Base-by-base conservation (phyloP, 2,329 filamentous ascomycete species). In the Xylariales sp. region DNA sequence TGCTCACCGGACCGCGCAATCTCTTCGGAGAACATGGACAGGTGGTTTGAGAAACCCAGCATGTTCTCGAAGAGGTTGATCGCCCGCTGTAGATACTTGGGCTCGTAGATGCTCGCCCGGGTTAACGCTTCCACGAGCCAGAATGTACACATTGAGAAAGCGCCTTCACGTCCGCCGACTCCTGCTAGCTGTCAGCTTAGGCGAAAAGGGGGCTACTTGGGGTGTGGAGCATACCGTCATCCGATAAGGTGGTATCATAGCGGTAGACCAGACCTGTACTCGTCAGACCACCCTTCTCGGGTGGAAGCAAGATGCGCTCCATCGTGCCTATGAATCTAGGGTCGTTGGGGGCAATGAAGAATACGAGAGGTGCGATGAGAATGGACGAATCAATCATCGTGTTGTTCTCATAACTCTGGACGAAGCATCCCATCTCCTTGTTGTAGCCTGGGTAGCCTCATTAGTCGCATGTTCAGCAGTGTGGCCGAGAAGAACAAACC, bases 71-170 rank as follows among this genome's bases (percentile, higher is more conserved):
- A 89, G 31, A 88, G 69, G 50, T 76, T 83, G 50, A 86, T 71
- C 5, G 85, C 78, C 9, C 72, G 68, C 10, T 68, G 59, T 15
- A 82, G 65, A 50, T 86, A 85, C 48, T 76, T 80, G n/a, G 69
- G 67, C 49, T 86, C 79, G 58, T 84, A 83, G 35, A 71, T 65
- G 50, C 74, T 66, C 49, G 84, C 84, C 22, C 85, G 73, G 21
- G 84, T 86, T 63, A 89, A 73, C 18, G 85, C 84, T 62, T 89
- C 86, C 10, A 89, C 83, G 1, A 88, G 76, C 86, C 86, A 89
- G 59, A 89, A 89, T 1, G 84, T 89, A 56, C 84, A 88, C 84
- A 89, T 88, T 54, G 76, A 81, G 57, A 89, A 89, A 15, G 84
- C 84, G 16, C 86, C 86, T 62, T 89, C 85, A 38, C 75, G 71